phyloP scores from a whole-genome alignment of 345 rosid species.

The Syzygium aromaticum region DNA sequence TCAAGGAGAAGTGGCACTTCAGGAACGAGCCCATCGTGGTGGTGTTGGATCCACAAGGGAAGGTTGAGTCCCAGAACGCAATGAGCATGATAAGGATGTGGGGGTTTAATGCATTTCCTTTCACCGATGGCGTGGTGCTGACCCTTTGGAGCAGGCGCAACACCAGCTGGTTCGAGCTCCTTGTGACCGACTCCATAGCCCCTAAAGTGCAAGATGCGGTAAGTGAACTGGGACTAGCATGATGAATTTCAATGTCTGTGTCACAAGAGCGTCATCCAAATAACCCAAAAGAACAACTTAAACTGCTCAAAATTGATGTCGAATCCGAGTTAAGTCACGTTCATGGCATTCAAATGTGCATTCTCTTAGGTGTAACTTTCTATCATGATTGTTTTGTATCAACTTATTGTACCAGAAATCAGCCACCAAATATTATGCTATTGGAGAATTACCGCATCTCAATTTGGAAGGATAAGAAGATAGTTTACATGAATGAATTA shows the following conservation, averaged over 20 bases:
- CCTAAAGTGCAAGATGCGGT: not conserved
- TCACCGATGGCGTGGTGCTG: conserved; percentile 47
- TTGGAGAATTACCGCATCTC: too few relatives aligned
- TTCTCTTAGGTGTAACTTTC: not conserved
- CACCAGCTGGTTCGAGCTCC: conserved; percentile 5
- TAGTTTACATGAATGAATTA: not conserved
- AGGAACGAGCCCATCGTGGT: conserved; percentile 58
- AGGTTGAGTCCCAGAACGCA: conserved; percentile 58
- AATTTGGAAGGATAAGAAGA: not conserved
- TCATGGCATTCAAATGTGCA: not conserved
- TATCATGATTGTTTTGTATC: not conserved
- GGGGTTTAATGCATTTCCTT: conserved; percentile 66
- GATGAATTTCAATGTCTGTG: not conserved
- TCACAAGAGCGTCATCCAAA: not conserved
- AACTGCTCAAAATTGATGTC: not conserved
- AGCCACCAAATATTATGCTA: too few relatives aligned
- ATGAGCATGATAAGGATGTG: conserved; percentile 86
- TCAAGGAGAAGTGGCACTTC: conserved; percentile 60
- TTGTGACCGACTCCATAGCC: not conserved
- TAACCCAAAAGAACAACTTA: not conserved
- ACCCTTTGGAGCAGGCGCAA: conserved; percentile 37
- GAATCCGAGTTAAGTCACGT: not conserved
- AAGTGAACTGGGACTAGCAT: not conserved
- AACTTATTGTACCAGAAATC: too few relatives aligned
- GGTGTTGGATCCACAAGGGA: conserved; percentile 78